Base-by-base conservation (phyloP, 2,329 filamentous ascomycete genomes). In the Lachnellula suecica region DNA sequence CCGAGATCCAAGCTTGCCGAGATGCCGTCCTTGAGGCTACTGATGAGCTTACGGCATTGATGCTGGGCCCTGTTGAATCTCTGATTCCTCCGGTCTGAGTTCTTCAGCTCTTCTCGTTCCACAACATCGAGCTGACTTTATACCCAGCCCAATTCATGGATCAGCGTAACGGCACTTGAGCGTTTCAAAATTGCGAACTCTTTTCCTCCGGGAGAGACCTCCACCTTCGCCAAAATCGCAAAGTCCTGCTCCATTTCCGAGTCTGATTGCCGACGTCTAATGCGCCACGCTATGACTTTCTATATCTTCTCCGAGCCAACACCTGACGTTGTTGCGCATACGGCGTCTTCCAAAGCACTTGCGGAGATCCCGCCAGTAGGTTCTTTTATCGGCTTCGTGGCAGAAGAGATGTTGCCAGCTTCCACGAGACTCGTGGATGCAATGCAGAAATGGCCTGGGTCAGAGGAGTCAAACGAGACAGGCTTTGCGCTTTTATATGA, bases 161-260 rank as follows among this genome's bases (percentile, higher is more conserved):
- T 52, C 34, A 50, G 46, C 19, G 47, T 63, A 8, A 55, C 61
- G 50, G 61, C 60, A 11, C 58, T 62, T 48, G 51, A 51, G 37
- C 45, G 40, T 13, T 60, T 57, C 47, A 48, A 52, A 9, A 52
- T 65, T 13, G 59, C 58, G 2, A 34, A 22, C 8, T 38, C 23
- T 9, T 49, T 64, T 24, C 44, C 55, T 6, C 13, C 45, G 5
- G 37, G 53, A 4, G 56, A 55, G 23, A 45, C 51, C 41, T 44
- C 54, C 7, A 49, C 58, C 17, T 63, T 54, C 44, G 52, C 46
- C 20, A 45, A 61, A 4, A 42, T 64, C 25, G 55, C 61, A 19
- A 23, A 41, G 10, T 47, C 27, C n/a, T 54, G 51, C 29, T 34
- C 43, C 19, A 27, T 62, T 11, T 11, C 41, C 20, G 51, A 56